These are phyloP conservation scores for Plectosphaerella cucumerina DNA, from an alignment of 2,329 filamentous ascomycete genomes.

Conservation along the genomic window DNA sequence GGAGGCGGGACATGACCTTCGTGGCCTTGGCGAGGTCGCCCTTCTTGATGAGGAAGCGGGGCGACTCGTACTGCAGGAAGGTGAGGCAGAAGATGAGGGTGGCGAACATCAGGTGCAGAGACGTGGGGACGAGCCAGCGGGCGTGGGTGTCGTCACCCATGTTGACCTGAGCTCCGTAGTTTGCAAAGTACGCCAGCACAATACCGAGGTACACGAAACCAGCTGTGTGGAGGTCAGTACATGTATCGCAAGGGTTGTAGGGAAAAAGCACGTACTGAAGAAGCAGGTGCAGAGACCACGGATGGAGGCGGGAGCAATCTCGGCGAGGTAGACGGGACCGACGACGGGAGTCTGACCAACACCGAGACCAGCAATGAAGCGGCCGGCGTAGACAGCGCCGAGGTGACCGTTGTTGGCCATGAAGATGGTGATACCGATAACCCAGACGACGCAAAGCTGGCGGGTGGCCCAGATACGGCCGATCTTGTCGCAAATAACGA, in stretches of 20 bases:
- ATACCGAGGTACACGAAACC: conserved; percentile 69
- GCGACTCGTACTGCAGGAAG: conserved; percentile 66
- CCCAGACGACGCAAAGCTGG: conserved; percentile 53
- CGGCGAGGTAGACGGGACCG: conserved; percentile 68
- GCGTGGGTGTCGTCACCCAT: conserved; percentile 40
- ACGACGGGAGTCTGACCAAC: conserved; percentile 66
- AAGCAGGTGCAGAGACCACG: conserved; percentile 67
- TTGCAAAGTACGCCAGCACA: conserved; percentile 74
- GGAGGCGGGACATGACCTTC: conserved; percentile 51
- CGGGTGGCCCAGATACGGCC: conserved; percentile 61
- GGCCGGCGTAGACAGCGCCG: conserved; percentile 57
- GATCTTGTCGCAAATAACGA: conserved; percentile 54
- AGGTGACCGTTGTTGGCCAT: conserved; percentile 52
- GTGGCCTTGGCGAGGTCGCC: conserved; percentile 56
- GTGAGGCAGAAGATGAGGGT: conserved; percentile 66
- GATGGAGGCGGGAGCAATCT: conserved; percentile 65
- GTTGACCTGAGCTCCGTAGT: conserved; percentile 54
- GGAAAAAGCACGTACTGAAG: no score
- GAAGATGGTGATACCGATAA: conserved; percentile 54
- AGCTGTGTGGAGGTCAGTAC: no score
- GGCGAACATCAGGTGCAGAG: conserved; percentile 74
- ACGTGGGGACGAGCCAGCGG: conserved; percentile 65
- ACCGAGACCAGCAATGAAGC: conserved; percentile 63
- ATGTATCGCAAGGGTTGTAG: no score
- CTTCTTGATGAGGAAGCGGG: conserved; percentile 65